Base-by-base conservation (phyloP, 2,329 filamentous ascomycete species). In the Zymoseptoria brevis region DNA sequence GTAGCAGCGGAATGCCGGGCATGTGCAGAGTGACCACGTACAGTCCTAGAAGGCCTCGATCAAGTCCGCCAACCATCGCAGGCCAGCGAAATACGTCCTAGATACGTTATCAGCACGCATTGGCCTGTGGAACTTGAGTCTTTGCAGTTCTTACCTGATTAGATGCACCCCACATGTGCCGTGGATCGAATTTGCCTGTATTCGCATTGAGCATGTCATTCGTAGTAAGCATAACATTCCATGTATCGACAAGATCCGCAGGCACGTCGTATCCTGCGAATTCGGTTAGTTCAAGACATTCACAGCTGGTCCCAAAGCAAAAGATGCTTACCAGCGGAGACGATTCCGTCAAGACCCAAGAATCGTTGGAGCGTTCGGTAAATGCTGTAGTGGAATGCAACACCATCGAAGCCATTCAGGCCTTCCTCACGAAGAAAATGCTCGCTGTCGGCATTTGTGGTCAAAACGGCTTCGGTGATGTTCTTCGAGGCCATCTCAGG, bases 161-260 rank as follows among this genome's bases (percentile, higher is more conserved):
- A 4, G 82, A 83, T 2, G 79, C 77, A 49, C 83, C 83, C 65
- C 79, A 85, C 76, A 85, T 79, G 67, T 86, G 83, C 2, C 83
- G 77, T 2, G 83, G 83, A 64, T 86, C 83, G 59, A 83, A 82
- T 56, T 79, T 71, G 22, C 81, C 51, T 2, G 80, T 84, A 65
- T 83, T 81, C 2, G 79, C 75, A 62, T 84, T 85, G 59, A 82
- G 71, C 59, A 84, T 73, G 62, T 85, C 82, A 59, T 85, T 83
- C 1, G 79, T 81, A 56, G 77, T 66, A 2, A 83, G 66, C 71
- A 84, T 81, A 29, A 77, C 71, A 59, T 83, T 78, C 82, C 82
- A 85, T 19, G 77, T 63, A 9, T 75, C 70, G 3, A 76, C 74
- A 68, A 76, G 84, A 66, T 83, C 78, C 1, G 76, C 71, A 1